Conservation (phyloP, 768 basidiomycete species). For the Trametes coccinea region DNA sequence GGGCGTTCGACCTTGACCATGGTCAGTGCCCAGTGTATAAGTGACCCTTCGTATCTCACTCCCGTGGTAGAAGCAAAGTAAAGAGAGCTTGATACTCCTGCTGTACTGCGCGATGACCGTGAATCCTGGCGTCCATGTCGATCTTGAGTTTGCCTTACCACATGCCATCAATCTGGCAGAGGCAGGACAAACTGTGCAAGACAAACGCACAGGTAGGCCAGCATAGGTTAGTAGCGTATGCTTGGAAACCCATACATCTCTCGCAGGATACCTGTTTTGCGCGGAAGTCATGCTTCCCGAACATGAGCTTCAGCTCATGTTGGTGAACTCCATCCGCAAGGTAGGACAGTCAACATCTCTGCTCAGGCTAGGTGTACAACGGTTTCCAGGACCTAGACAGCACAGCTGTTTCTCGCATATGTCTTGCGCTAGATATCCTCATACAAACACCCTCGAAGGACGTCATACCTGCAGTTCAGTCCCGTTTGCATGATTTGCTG, state of each 20-base stretch:
- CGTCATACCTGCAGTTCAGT: conserved; percentile 74
- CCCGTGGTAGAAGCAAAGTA: conserved; percentile 56
- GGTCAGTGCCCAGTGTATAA: conserved; percentile 43
- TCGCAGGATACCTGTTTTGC: conserved; percentile 77
- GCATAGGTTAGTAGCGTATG: background rate
- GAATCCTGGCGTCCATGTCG: conserved; percentile 43
- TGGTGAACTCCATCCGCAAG: conserved; percentile 85
- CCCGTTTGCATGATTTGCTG: conserved; percentile 62
- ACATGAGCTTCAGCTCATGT: conserved; percentile 78
- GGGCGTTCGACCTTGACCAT: conserved; percentile 48
- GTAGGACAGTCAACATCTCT: conserved; percentile 35
- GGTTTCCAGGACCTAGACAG: conserved; percentile 69
- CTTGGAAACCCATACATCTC: background rate
- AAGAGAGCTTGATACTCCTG: conserved; percentile 66
- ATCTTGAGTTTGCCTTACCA: conserved; percentile 69
- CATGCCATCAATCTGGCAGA: conserved; percentile 80
- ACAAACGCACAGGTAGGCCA: conserved; percentile 65
- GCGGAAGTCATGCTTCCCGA: conserved; percentile 64
- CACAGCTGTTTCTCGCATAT: conserved; percentile 52
- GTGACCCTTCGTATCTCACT: background rate
- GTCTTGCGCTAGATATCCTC: conserved; percentile 71
- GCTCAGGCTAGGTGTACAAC: background rate
- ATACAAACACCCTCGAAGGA: conserved; percentile 62
- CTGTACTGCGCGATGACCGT: conserved; percentile 65
- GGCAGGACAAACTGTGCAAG: conserved; percentile 55